phyloP scores from a whole-genome alignment of 2,329 filamentous ascomycete genomes.

The Elsinoe ampelina region DNA sequence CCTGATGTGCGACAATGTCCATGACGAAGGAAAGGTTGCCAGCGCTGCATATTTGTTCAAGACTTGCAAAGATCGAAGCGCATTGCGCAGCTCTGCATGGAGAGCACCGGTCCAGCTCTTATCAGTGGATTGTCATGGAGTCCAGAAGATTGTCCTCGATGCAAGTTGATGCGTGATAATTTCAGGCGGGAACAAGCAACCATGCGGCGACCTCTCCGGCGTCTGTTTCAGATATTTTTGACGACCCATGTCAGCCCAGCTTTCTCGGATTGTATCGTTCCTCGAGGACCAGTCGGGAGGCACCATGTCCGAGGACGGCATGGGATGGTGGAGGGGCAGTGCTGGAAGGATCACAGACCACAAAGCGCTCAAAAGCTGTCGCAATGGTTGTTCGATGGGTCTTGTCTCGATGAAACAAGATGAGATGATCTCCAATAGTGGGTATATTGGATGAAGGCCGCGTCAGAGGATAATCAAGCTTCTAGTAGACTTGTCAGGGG shows the following conservation, averaged over 20 bases:
- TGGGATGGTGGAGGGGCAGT: background rate
- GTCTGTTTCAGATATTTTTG: background rate
- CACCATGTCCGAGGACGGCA: background rate
- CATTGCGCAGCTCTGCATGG: no score
- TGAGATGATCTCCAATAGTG: slow-evolving; percentile 1
- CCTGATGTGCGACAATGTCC: no score
- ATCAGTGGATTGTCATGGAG: no score
- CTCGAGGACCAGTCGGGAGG: background rate
- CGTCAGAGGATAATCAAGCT: slow-evolving; percentile 7
- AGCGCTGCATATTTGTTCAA: no score
- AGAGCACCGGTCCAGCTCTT: no score
- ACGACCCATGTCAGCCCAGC: background rate
- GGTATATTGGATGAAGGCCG: background rate
- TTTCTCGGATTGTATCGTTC: background rate
- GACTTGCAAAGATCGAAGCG: no score
- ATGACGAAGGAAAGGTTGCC: no score
- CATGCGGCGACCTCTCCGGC: no score
- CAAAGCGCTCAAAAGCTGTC: no score
- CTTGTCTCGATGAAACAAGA: background rate
- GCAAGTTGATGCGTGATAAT: no score
- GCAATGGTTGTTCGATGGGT: background rate
- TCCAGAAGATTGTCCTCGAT: no score
- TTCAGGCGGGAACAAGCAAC: no score
- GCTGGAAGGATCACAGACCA: background rate
- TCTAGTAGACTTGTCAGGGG: slow-evolving; percentile 3